Conservation (phyloP, 306 rosid species). For the Castanea mollissima region DNA sequence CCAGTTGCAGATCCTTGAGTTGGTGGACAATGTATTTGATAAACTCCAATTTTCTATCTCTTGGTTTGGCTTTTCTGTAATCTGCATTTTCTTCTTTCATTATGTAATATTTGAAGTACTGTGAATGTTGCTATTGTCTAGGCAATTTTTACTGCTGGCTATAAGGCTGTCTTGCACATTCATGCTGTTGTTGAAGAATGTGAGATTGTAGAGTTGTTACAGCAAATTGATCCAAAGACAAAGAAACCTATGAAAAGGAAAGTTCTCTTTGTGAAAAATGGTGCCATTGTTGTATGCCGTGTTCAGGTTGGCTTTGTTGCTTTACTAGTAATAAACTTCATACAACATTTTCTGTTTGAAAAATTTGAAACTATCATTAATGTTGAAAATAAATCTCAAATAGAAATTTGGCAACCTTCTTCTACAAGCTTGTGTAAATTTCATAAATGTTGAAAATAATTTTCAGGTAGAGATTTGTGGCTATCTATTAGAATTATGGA, state of each 20-base stretch:
- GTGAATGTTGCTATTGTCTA: conserved; percentile 20
- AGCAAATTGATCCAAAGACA: conserved; percentile 91
- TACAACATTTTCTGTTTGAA: not conserved
- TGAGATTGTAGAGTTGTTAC: conserved; percentile 86
- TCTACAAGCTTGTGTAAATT: not conserved
- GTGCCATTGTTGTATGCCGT: conserved; percentile 78
- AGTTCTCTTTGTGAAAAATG: conserved; percentile 87
- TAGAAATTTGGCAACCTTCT: not conserved
- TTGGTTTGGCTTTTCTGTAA: not conserved
- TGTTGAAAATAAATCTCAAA: not conserved
- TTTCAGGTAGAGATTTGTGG: not conserved
- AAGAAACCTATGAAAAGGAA: conserved; percentile 81
- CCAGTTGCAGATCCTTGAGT: conserved; percentile 85
- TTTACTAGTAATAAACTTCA: not conserved
- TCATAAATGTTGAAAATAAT: not conserved
- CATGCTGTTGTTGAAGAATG: conserved; percentile 97
- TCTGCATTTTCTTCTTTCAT: not conserved
- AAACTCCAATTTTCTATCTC: not conserved
- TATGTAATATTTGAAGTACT: conserved; percentile 18
- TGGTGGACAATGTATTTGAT: conserved; percentile 76
- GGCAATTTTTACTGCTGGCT: conserved; percentile 99
- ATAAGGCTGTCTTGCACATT: conserved; percentile 92
- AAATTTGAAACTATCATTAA: not conserved
- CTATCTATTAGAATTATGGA: not conserved
- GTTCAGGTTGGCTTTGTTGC: conserved; percentile 67